These are phyloP conservation scores for Triangularia setosa DNA, from an alignment of 2,329 filamentous ascomycete species.

Conservation along the genomic window DNA sequence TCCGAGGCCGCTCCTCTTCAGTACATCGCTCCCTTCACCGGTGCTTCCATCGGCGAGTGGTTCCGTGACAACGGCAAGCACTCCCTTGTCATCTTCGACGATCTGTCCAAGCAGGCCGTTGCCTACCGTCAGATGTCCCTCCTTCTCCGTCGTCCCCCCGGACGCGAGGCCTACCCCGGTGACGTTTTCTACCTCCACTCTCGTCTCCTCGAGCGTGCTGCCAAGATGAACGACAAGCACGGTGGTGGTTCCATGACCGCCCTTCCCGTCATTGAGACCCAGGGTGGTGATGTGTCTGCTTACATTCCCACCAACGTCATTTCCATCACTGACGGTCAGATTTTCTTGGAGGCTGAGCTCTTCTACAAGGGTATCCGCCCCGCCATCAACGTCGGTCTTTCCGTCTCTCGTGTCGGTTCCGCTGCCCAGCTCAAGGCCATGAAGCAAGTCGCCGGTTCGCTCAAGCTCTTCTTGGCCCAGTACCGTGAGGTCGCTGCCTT, in stretches of 20 bases:
- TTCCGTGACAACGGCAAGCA: conserved; percentile 87
- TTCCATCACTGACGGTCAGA: conserved; percentile 99
- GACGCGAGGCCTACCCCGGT: conserved; percentile 98
- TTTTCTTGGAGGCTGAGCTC: conserved; percentile 98
- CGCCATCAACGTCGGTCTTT: conserved; percentile 99
- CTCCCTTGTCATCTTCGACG: conserved; percentile 86
- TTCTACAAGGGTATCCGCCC: conserved; percentile 99
- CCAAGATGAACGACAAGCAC: conserved; percentile 96
- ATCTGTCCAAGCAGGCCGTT: conserved; percentile 96
- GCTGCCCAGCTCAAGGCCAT: conserved; percentile 99
- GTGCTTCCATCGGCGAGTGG: conserved; percentile 51
- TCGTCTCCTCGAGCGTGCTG: conserved; percentile 96
- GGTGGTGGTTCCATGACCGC: conserved; percentile 96
- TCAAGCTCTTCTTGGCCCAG: conserved; percentile 99
- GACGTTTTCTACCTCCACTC: conserved; percentile 99
- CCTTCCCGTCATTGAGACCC: conserved; percentile 96
- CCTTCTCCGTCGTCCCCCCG: conserved; percentile 92
- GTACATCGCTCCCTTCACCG: conserved; percentile 92
- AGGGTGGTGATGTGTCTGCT: conserved; percentile 99
- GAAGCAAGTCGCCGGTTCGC: conserved; percentile 99
- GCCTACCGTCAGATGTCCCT: conserved; percentile 99
- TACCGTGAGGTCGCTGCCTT: conserved; percentile 99
- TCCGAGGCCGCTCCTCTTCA: conserved; percentile 87
- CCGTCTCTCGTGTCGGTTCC: conserved; percentile 99
- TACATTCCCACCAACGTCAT: conserved; percentile 99